Conservation (phyloP, 1,284 basidiomycete species). For the Psilocybe mexicana region DNA sequence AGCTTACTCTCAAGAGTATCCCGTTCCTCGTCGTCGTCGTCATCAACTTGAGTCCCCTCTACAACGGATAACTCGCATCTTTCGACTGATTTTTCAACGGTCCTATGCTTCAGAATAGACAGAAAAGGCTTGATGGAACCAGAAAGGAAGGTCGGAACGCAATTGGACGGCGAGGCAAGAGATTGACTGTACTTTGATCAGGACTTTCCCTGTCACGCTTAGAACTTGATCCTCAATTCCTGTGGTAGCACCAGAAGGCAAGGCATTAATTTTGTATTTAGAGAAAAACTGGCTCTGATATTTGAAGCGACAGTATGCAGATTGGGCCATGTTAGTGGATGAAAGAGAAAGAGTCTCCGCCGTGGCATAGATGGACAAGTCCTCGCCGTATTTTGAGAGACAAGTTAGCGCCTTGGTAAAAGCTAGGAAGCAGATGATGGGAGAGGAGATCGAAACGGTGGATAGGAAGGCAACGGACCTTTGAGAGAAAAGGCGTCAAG, state of each 20-base stretch:
- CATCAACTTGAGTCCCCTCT: constrained; percentile 45
- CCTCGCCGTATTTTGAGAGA: constrained; percentile 78
- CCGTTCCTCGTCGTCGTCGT: constrained; percentile 46
- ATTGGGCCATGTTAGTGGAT: constrained; percentile 73
- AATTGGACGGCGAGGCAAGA: neutral
- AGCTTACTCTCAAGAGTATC: constrained; percentile 72
- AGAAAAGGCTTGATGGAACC: constrained; percentile 54
- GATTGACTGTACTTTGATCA: constrained; percentile 54
- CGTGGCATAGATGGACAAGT: constrained; percentile 67
- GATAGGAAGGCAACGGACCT: constrained; percentile 29
- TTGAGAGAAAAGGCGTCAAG: constrained; percentile 45
- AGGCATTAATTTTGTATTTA: constrained; percentile 51
- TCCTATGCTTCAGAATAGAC: constrained; percentile 70
- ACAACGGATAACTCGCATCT: constrained; percentile 71
- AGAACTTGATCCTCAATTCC: constrained; percentile 33
- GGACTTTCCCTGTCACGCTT: constrained; percentile 60
- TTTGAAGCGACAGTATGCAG: constrained; percentile 79
- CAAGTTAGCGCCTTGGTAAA: constrained; percentile 73
- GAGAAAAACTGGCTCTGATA: constrained; percentile 70
- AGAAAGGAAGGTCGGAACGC: neutral
- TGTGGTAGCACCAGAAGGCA: constrained; percentile 17
- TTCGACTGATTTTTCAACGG: constrained; percentile 73
- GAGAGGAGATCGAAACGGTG: constrained; percentile 1
- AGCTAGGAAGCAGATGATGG: constrained; percentile 41
- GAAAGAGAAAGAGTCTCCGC: constrained; percentile 62